Evolutionary conservation across 2,329 filamentous ascomycete genomes (phyloP).

Genomic region (Trichoderma breve): DNA sequence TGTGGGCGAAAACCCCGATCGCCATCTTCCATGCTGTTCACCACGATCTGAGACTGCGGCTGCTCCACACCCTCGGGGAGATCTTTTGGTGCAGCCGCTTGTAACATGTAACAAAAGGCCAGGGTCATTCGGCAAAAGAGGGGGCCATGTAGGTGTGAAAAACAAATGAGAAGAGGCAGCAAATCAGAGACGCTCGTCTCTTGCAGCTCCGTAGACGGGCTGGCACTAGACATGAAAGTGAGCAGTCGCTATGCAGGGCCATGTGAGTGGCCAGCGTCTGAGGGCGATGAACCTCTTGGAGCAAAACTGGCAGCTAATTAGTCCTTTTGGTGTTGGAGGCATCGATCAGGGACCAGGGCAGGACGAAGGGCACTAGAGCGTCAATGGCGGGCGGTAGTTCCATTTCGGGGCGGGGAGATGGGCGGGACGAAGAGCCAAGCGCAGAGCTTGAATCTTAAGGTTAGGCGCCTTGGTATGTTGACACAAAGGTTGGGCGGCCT

Average conservation of each 20-base stretch:
- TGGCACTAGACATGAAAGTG: neutral
- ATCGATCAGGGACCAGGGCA: constrained; percentile 3
- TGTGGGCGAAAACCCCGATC: neutral
- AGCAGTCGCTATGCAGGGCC: neutral
- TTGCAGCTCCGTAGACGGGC: neutral
- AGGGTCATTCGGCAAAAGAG: neutral
- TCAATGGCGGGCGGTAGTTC: neutral
- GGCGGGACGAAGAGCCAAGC: neutral
- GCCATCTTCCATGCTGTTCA: neutral
- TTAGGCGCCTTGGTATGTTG: neutral
- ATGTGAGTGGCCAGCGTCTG: neutral
- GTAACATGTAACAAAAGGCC: neutral
- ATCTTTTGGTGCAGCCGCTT: constrained; percentile 16
- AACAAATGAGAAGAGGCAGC: neutral
- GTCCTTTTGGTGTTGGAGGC: neutral
- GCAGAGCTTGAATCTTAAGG: neutral
- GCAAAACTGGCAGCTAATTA: neutral
- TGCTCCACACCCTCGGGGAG: constrained; percentile 16
- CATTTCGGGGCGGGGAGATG: neutral
- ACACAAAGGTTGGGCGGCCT: neutral
- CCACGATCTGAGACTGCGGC: constrained; percentile 14
- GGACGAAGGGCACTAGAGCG: neutral
- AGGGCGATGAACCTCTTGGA: neutral
- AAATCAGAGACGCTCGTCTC: neutral
- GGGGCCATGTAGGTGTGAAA: neutral